phyloP scores from a whole-genome alignment of 2,329 filamentous ascomycete species.

The Penicillium psychrosexuale region DNA sequence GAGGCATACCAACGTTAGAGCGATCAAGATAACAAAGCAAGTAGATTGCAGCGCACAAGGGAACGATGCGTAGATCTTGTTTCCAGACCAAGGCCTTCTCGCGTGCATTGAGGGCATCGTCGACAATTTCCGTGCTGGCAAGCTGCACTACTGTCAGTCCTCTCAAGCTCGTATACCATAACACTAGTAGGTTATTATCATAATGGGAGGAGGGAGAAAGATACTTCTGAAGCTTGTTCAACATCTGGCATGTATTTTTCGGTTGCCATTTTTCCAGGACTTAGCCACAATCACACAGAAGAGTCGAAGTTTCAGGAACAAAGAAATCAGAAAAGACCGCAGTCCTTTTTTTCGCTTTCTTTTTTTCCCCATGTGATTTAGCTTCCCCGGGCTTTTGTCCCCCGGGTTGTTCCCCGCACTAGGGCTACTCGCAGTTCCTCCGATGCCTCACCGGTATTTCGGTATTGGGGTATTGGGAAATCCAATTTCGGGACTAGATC shows the following conservation, averaged over 20 bases:
- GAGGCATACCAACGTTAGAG: conserved; percentile 59
- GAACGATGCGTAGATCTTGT: conserved; percentile 63
- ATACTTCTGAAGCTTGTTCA: conserved; percentile 16
- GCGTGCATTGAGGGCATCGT: conserved; percentile 12
- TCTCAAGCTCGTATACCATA: neutral
- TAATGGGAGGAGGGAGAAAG: neutral
- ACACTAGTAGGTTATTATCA: neutral
- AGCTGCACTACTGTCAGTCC: conserved; percentile 7
- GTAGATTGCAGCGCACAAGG: conserved; percentile 62
- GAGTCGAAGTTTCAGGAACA: neutral
- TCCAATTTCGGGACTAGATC: neutral
- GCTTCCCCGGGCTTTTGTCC: conserved; percentile 12
- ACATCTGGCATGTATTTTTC: conserved; percentile 17
- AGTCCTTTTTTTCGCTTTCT: conserved; percentile 6
- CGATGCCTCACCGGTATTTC: conserved; percentile 1
- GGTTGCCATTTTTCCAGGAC: conserved; percentile 17
- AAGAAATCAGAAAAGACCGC: neutral
- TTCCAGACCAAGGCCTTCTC: conserved; percentile 50
- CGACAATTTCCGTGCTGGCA: conserved; percentile 4
- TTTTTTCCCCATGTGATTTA: conserved; percentile 9
- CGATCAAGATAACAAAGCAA: conserved; percentile 66
- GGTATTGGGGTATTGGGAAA: neutral
- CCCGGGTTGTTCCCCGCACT: conserved; percentile 20
- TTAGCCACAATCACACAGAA: neutral
- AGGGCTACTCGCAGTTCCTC: conserved; percentile 14